Conservation (phyloP, 768 basidiomycete species). For the Boletus insuetus region DNA sequence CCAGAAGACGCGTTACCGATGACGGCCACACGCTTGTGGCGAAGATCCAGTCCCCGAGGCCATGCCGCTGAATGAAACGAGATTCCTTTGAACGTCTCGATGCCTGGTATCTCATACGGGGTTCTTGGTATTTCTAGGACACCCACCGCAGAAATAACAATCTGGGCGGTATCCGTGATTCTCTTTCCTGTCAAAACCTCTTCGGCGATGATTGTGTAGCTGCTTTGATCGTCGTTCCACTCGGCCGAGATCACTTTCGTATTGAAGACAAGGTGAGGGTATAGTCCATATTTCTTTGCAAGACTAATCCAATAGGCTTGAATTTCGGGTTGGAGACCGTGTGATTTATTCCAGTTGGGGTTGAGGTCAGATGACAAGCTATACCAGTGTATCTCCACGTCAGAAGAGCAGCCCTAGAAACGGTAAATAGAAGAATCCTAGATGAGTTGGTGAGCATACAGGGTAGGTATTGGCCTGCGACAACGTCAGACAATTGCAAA, state of each 20-base stretch:
- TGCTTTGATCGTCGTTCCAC: conserved; percentile 40
- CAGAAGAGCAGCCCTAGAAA: conserved; percentile 43
- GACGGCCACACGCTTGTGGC: conserved; percentile 38
- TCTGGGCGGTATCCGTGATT: conserved; percentile 36
- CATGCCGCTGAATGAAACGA: conserved; percentile 56
- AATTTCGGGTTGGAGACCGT: conserved; percentile 41
- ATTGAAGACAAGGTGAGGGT: conserved; percentile 41
- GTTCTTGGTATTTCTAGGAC: conserved; percentile 44
- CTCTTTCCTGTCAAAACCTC: conserved; percentile 33
- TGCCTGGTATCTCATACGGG: conserved; percentile 34
- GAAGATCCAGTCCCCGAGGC: conserved; percentile 39
- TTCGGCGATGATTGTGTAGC: conserved; percentile 37
- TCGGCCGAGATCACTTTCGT: conserved; percentile 41
- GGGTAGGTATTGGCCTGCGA: conserved; percentile 31
- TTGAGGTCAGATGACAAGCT: conserved; percentile 48
- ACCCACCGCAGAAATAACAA: conserved; percentile 52
- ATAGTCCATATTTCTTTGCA: conserved; percentile 41
- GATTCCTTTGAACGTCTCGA: conserved; percentile 44
- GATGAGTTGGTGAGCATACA: conserved; percentile 3
- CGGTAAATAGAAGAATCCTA: background rate
- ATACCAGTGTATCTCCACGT: conserved; percentile 42
- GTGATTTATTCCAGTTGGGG: conserved; percentile 43
- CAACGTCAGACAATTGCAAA: background rate
- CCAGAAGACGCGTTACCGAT: conserved; percentile 69
- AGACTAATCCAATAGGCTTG: conserved; percentile 43